A percentile compares a stretch with the other conserved stretches of the same genome.
Evolutionary conservation across 768 basidiomycete genomes (phyloP).

Genomic region (Paxillus involutus): DNA sequence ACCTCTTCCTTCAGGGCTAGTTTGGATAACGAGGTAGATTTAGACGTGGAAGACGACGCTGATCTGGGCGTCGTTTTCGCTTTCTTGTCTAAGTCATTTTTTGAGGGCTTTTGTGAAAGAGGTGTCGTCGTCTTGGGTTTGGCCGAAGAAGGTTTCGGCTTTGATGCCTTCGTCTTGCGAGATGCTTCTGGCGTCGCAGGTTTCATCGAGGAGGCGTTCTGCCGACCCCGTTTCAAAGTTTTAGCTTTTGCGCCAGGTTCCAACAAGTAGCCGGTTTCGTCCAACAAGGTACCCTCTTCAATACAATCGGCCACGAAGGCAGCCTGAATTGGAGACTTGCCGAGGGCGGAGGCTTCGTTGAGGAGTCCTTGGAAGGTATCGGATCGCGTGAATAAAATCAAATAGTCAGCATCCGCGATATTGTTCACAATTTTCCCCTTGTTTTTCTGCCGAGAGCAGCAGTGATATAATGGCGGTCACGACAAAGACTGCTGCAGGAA

Average conservation of each 20-base stretch:
- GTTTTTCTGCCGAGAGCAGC: slow-evolving; percentile 48
- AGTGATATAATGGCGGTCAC: not conserved
- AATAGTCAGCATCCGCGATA: slow-evolving; percentile 58
- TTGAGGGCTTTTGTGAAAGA: slow-evolving; percentile 6
- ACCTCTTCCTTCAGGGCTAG: not conserved
- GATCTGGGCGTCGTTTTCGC: slow-evolving; percentile 3
- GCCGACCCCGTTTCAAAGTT: slow-evolving; percentile 25
- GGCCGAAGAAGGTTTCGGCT: slow-evolving; percentile 5
- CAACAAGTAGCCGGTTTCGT: slow-evolving; percentile 45
- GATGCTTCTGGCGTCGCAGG: slow-evolving; percentile 10
- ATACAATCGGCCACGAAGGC: slow-evolving; percentile 57
- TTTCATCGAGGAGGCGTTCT: slow-evolving; percentile 12
- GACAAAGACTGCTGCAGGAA: not conserved
- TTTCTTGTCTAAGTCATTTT: slow-evolving; percentile 5
- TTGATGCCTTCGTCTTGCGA: slow-evolving; percentile 2
- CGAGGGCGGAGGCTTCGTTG: slow-evolving; percentile 30
- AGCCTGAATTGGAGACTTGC: slow-evolving; percentile 49
- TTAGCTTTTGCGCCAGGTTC: slow-evolving; percentile 27
- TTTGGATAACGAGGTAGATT: not conserved
- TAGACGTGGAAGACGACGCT: not conserved
- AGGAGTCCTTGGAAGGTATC: slow-evolving; percentile 51
- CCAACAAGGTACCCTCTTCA: slow-evolving; percentile 41
- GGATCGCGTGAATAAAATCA: slow-evolving; percentile 53
- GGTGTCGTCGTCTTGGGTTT: not conserved
- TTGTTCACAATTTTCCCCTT: slow-evolving; percentile 59